A percentile compares a stretch with the other conserved stretches of the same genome.
Conservation (phyloP, 2,329 filamentous ascomycete species). For the Alternaria postmessia region DNA sequence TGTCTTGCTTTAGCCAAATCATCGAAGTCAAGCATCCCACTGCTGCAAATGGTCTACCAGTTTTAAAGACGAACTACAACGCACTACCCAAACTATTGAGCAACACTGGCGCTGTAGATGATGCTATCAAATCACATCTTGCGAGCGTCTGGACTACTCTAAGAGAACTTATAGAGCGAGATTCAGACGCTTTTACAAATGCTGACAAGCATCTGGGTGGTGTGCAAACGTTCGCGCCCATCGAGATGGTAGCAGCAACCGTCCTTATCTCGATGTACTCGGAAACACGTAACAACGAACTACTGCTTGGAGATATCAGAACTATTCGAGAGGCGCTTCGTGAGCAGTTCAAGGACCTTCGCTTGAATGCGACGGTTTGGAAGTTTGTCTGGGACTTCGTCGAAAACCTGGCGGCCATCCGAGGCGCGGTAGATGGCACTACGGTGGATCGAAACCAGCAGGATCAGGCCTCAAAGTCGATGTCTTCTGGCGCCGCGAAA, state of each 20-base stretch:
- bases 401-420: constrained; percentile 35
- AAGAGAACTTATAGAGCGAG: constrained; percentile 34
- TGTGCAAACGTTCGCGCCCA: constrained; percentile 47
- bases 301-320: constrained; percentile 44
- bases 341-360: constrained; percentile 40
- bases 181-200: constrained; percentile 43
- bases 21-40: constrained; percentile 44
- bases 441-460: constrained; percentile 21
- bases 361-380: constrained; percentile 38
- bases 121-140: constrained; percentile 44
- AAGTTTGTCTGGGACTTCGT: constrained; percentile 45
- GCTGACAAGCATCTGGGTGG: constrained; percentile 31
- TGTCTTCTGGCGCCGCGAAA: neutral
- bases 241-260: constrained; percentile 47
- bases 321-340: constrained; percentile 36
- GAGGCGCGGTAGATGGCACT: constrained; percentile 35
- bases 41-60: constrained; percentile 33
- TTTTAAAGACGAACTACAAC: constrained; percentile 30
- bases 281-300: constrained; percentile 33
- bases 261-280: constrained; percentile 46
- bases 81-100: constrained; percentile 36
- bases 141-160: constrained; percentile 45
- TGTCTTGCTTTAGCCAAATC: constrained; percentile 50
- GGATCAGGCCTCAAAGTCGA: neutral
- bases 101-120: constrained; percentile 38